Conservation (phyloP, 805 yeast species). For the Tetrapisispora taiwanensis region DNA sequence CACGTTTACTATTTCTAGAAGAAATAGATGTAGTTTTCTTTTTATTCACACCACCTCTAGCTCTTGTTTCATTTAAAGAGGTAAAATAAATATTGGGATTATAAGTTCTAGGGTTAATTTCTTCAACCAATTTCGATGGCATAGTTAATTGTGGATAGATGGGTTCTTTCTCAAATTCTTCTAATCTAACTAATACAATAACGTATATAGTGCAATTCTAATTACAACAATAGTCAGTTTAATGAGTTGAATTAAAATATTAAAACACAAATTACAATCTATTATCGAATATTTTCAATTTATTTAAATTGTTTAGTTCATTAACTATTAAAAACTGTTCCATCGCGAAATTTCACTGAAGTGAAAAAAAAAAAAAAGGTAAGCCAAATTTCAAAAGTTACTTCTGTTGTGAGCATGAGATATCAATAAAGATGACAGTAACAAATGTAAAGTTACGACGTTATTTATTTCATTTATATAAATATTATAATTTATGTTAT, state of each 20-base stretch:
- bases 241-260: no score
- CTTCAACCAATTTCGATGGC: slow-evolving; percentile 19
- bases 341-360: background rate
- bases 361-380: no score
- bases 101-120: slow-evolving; percentile 25
- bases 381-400: no score
- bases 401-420: no score
- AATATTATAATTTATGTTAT: no score
- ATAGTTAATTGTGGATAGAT: background rate
- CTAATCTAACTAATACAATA: no score
- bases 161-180: no score
- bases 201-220: no score
- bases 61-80: slow-evolving; percentile 12
- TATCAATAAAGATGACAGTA: no score
- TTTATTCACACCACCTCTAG: slow-evolving; percentile 11
- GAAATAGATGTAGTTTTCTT: slow-evolving; percentile 11
- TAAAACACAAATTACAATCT: no score
- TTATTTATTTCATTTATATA: background rate
- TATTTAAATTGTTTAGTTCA: background rate
- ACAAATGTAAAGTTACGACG: no score
- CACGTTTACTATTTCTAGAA: slow-evolving; percentile 24
- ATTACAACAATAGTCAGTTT: no score
- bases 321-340: background rate
- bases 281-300: background rate
- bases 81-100: slow-evolving; percentile 28